A percentile compares a stretch with the other conserved stretches of the same genome.
Evolutionary conservation across 441 rosid genomes (phyloP).

Genomic region (Melastoma candidum): DNA sequence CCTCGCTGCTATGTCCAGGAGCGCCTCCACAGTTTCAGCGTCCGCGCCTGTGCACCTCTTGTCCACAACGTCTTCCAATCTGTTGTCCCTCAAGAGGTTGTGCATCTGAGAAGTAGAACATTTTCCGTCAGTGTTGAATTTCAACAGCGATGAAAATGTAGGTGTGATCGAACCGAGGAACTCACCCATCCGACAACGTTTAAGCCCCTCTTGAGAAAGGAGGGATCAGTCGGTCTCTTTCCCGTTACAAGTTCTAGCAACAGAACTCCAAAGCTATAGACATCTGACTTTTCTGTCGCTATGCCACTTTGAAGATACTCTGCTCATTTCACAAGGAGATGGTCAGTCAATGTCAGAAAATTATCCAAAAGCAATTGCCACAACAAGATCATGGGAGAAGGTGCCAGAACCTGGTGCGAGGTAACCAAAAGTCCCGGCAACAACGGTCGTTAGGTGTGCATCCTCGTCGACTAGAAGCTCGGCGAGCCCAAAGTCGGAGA

Average conservation of each 20-base stretch:
- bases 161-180: conserved; percentile 1
- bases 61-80: conserved; percentile 65
- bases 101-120: conserved; percentile 45
- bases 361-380: too few species aligned
- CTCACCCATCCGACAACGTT: conserved; percentile 96
- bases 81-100: conserved; percentile 60
- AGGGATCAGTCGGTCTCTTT: conserved; percentile 82
- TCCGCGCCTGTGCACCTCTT: conserved; percentile 49
- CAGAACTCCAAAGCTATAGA: conserved; percentile 96
- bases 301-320: conserved; percentile 93
- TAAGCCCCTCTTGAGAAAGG: conserved; percentile 68
- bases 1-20: conserved; percentile 70
- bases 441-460: conserved; percentile 90
- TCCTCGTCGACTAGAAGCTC: conserved; percentile 93
- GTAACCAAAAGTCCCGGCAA: conserved; percentile 96
- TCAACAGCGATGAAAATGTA: not conserved
- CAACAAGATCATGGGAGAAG: not conserved
- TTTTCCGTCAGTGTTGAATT: not conserved
- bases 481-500: conserved; percentile 92
- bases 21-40: conserved; percentile 62
- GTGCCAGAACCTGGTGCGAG: conserved; percentile 65
- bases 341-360: too few species aligned
- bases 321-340: conserved; percentile 15
- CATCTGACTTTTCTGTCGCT: conserved; percentile 93
- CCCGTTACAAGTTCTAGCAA: conserved; percentile 85